These are phyloP conservation scores for Trichoderma sp. DNA, from an alignment of 2,329 filamentous ascomycete species.

Conservation along the genomic window DNA sequence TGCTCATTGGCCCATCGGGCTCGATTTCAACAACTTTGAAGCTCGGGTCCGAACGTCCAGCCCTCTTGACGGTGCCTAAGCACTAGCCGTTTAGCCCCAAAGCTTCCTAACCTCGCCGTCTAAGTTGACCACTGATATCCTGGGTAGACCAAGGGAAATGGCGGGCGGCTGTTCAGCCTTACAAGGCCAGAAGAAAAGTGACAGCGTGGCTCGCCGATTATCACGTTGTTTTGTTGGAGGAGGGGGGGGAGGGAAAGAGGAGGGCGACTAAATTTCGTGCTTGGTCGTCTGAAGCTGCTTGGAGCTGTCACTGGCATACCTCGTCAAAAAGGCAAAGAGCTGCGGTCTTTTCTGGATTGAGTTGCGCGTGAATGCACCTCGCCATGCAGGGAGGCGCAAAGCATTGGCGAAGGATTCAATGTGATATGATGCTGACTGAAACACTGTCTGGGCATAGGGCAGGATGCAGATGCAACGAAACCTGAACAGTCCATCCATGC, in stretches of 20 bases:
- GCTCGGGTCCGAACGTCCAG: background rate
- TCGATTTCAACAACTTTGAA: background rate
- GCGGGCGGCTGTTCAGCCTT: constrained; percentile 15
- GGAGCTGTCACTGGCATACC: background rate
- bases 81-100: constrained; percentile 11
- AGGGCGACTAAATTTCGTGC: background rate
- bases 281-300: background rate
- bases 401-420: constrained; percentile 2
- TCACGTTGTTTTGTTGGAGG: background rate
- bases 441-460: background rate
- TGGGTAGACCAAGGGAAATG: background rate
- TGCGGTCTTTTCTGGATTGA: background rate
- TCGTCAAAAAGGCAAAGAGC: background rate
- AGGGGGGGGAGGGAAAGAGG: background rate
- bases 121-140: background rate
- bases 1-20: background rate
- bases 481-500: background rate
- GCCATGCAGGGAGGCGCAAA: background rate
- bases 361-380: background rate
- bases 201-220: background rate
- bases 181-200: background rate
- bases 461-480: background rate
- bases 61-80: constrained; percentile 2
- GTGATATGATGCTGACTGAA: background rate
- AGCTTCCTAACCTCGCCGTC: background rate